These are phyloP conservation scores for Penicillium subrubescens DNA, from an alignment of 495 filamentous ascomycete species.

Conservation along the genomic window DNA sequence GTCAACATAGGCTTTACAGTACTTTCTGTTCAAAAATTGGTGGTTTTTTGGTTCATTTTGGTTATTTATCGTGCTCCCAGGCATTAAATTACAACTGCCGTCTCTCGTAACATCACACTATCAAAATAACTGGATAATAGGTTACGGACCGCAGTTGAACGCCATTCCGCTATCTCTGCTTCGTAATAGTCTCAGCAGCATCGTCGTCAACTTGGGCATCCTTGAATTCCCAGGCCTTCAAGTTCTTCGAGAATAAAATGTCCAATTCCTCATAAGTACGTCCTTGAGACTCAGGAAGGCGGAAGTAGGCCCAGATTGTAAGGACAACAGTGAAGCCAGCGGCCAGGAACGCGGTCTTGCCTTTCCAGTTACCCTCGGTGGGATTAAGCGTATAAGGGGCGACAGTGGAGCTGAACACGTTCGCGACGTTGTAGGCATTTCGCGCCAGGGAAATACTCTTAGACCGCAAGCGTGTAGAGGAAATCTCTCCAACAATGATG, in stretches of 20 bases:
- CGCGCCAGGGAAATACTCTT: conserved; percentile 64
- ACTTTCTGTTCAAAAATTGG: no score
- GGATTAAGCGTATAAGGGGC: neutral
- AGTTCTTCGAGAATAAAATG: conserved; percentile 2
- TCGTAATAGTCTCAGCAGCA: neutral
- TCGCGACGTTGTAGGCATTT: conserved; percentile 54
- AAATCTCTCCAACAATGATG: conserved; percentile 65
- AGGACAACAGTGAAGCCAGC: neutral
- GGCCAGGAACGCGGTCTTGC: neutral
- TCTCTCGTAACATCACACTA: no score
- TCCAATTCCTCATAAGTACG: conserved; percentile 4
- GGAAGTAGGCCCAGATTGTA: neutral
- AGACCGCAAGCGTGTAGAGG: conserved; percentile 61
- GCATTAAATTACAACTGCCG: no score
- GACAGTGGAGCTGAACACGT: conserved; percentile 2
- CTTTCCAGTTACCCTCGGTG: neutral
- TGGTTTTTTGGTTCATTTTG: no score
- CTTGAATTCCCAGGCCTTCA: conserved; percentile 7
- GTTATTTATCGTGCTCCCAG: no score
- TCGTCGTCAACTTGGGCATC: neutral
- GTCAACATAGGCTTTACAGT: no score
- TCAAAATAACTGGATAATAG: neutral
- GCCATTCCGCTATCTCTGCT: neutral
- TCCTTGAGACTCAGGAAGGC: neutral
- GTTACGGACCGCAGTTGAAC: neutral